Evolutionary conservation across 441 rosid genomes (phyloP).

Genomic region (Arabidopsis lyrata): DNA sequence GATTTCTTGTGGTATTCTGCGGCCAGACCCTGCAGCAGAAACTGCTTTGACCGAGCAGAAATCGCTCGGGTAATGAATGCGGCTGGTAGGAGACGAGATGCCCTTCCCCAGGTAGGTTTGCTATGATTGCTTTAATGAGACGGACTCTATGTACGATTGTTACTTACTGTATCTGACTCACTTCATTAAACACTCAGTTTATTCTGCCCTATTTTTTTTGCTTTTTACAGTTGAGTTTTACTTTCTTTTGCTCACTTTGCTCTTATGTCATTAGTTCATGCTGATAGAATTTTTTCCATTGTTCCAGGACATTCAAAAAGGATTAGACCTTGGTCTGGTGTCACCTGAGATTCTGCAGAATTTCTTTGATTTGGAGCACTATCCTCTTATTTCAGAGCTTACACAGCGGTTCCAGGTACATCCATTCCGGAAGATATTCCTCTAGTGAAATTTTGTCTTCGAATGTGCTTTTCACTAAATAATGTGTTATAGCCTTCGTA

Average conservation of each 20-base stretch:
- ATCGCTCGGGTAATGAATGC: slow-evolving; percentile 98
- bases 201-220: not conserved
- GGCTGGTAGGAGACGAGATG: slow-evolving; percentile 91
- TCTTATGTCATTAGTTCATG: slow-evolving; percentile 11
- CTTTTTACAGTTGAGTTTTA: not conserved
- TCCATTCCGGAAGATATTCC: slow-evolving; percentile 8
- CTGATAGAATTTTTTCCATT: slow-evolving; percentile 22
- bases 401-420: slow-evolving; percentile 86
- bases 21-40: slow-evolving; percentile 92
- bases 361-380: slow-evolving; percentile 86
- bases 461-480: slow-evolving; percentile 9
- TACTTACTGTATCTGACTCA: slow-evolving; percentile 8
- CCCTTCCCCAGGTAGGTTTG: slow-evolving; percentile 77
- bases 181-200: not conserved
- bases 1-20: slow-evolving; percentile 98
- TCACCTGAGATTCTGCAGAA: slow-evolving; percentile 95
- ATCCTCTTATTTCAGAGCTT: slow-evolving; percentile 87
- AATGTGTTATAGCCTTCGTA: slow-evolving; percentile 5
- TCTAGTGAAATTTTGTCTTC: slow-evolving; percentile 10
- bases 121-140: slow-evolving; percentile 17
- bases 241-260: not conserved
- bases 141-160: not conserved
- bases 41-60: slow-evolving; percentile 97
- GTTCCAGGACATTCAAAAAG: slow-evolving; percentile 87
- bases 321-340: slow-evolving; percentile 91